Percentiles rank a stretch among this genome's conserved stretches.
These are phyloP conservation scores for Arabidopsis arenosa DNA, from an alignment of 345 rosid genomes.

Conservation along the genomic window DNA sequence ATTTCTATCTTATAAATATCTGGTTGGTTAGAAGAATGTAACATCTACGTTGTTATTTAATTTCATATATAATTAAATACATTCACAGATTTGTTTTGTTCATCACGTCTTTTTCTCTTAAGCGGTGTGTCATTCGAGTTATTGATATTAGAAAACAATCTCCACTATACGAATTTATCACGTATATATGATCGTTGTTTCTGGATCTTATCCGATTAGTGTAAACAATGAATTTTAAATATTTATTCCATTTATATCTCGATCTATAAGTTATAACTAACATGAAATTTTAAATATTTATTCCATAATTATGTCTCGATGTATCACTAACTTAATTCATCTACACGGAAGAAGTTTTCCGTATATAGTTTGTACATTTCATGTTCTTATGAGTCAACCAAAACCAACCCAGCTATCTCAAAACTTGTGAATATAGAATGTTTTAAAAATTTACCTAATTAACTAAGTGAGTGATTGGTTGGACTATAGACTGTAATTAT, in stretches of 20 bases:
- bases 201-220: not conserved
- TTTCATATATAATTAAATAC: conserved; percentile 2
- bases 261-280: too few species aligned
- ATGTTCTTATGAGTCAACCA: too few species aligned
- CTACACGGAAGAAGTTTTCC: too few species aligned
- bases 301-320: not conserved
- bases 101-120: conserved; percentile 18
- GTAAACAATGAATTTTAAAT: not conserved
- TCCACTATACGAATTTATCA: not conserved
- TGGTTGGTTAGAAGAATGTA: conserved; percentile 34
- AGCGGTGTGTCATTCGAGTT: not conserved
- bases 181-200: not conserved
- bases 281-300: too few species aligned
- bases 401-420: too few species aligned
- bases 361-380: too few species aligned
- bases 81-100: not conserved
- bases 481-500: too few species aligned
- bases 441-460: too few species aligned
- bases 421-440: too few species aligned
- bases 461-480: too few species aligned
- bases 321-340: not conserved
- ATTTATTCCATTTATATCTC: not conserved
- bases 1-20: conserved; percentile 16
- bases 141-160: not conserved
- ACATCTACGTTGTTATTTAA: not conserved